Percentiles rank a stretch among this genome's conserved stretches.
phyloP scores from a whole-genome alignment of 768 basidiomycete species.

The Phanerochaete carnosa region DNA sequence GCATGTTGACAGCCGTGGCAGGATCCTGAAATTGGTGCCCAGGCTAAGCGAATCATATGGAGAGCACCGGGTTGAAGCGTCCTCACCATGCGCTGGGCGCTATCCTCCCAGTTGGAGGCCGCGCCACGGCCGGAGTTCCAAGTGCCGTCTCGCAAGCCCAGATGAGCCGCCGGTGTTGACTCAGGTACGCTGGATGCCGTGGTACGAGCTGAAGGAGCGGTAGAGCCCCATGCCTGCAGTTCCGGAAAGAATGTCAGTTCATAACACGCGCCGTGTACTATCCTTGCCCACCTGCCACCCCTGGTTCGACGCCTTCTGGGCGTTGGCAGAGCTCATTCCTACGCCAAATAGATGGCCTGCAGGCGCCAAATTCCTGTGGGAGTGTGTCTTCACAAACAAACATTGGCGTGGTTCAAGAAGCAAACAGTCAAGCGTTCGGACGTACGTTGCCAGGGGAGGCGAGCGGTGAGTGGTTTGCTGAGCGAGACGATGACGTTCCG shows the following conservation, averaged over 20 bases:
- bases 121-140: neutral
- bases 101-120: neutral
- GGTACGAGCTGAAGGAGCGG: neutral
- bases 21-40: neutral
- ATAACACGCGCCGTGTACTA: neutral
- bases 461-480: conserved; percentile 59
- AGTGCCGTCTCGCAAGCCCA: neutral
- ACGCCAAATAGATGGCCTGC: conserved; percentile 51
- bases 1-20: neutral
- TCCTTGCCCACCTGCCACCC: conserved; percentile 63
- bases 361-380: conserved; percentile 43
- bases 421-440: conserved; percentile 9
- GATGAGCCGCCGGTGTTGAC: neutral
- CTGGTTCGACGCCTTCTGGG: conserved; percentile 51
- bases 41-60: neutral
- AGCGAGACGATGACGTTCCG: conserved; percentile 58
- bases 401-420: neutral
- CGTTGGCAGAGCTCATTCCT: conserved; percentile 42
- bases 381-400: conserved; percentile 9
- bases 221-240: neutral
- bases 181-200: neutral
- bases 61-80: neutral
- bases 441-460: conserved; percentile 58
- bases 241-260: neutral
- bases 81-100: neutral